Evolutionary conservation across 805 yeast genomes (phyloP).

Genomic region (Sugiyamaella mastotermitis): DNA sequence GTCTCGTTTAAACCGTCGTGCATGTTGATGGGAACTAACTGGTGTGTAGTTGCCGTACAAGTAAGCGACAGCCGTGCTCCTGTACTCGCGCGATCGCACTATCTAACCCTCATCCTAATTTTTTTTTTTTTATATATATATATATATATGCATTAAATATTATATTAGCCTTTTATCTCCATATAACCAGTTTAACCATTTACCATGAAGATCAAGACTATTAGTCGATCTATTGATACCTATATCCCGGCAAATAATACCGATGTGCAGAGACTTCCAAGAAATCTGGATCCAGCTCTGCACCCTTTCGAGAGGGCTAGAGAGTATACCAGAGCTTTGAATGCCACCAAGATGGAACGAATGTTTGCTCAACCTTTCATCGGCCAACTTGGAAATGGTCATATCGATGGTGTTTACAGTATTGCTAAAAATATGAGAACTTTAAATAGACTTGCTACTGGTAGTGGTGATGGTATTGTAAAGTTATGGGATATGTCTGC

Average conservation of each 20-base stretch:
- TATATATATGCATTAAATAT: too few species aligned
- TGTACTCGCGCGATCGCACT: too few species aligned
- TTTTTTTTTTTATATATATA: too few species aligned
- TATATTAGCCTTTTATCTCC: too few species aligned
- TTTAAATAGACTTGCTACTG: conserved; percentile 76
- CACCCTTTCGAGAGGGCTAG: conserved; percentile 98
- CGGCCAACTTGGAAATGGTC: conserved; percentile 93
- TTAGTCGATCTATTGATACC: conserved; percentile 82
- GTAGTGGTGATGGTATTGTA: conserved; percentile 91
- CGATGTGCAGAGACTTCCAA: conserved; percentile 79
- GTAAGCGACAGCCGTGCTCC: too few species aligned
- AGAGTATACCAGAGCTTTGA: conserved; percentile 89
- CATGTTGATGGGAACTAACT: too few species aligned
- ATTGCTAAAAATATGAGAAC: conserved; percentile 72
- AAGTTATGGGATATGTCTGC: conserved; percentile 90
- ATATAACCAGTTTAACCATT: too few species aligned
- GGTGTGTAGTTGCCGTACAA: too few species aligned
- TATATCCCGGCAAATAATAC: conserved; percentile 90
- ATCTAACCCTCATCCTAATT: too few species aligned
- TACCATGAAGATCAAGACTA: conserved; percentile 82
- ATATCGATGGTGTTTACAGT: conserved; percentile 86
- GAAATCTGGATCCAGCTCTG: conserved; percentile 87
- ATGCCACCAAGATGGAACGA: conserved; percentile 91
- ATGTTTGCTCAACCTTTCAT: conserved; percentile 97
- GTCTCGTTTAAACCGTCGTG: too few species aligned